Evolutionary conservation across 148 eudicot species (phyloP).

Genomic region (Polygonum aviculare): DNA sequence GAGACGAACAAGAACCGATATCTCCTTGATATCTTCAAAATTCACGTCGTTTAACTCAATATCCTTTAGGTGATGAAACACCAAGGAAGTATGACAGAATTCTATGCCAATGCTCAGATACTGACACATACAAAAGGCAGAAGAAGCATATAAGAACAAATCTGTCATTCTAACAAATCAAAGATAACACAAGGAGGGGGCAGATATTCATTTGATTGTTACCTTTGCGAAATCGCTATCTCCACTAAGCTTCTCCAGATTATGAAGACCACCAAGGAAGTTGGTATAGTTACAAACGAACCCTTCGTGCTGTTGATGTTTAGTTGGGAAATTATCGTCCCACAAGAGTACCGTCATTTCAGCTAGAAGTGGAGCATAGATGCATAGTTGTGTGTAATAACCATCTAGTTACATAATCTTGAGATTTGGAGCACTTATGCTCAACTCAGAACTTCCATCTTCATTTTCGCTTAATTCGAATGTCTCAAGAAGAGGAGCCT

Average conservation of each 20-base stretch:
- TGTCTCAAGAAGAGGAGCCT: slow-evolving; percentile 55
- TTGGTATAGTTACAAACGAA: slow-evolving; percentile 46
- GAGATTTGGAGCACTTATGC: slow-evolving; percentile 56
- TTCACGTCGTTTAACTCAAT: slow-evolving; percentile 66
- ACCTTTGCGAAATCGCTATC: slow-evolving; percentile 63
- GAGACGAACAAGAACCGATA: slow-evolving; percentile 60
- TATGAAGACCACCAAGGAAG: slow-evolving; percentile 56
- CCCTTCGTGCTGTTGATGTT: slow-evolving; percentile 37
- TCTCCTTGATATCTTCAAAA: slow-evolving; percentile 77
- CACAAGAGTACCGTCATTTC: slow-evolving; percentile 40
- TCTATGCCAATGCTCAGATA: slow-evolving; percentile 73
- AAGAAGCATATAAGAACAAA: not conserved
- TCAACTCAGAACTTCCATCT: slow-evolving; percentile 41
- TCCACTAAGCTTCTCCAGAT: slow-evolving; percentile 52
- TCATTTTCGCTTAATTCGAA: slow-evolving; percentile 38
- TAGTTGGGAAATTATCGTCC: slow-evolving; percentile 51
- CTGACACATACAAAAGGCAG: slow-evolving; percentile 20
- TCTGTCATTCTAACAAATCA: not conserved
- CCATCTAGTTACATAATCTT: slow-evolving; percentile 48
- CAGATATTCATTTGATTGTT: slow-evolving; percentile 2
- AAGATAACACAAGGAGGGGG: not conserved
- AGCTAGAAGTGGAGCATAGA: slow-evolving; percentile 43
- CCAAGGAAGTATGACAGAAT: slow-evolving; percentile 28
- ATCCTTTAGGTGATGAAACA: slow-evolving; percentile 38
- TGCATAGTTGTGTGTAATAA: slow-evolving; percentile 46